A percentile compares a stretch with the other conserved stretches of the same genome.
Evolutionary conservation across 1,284 basidiomycete species (phyloP).

Genomic region (Athelia psychrophila): DNA sequence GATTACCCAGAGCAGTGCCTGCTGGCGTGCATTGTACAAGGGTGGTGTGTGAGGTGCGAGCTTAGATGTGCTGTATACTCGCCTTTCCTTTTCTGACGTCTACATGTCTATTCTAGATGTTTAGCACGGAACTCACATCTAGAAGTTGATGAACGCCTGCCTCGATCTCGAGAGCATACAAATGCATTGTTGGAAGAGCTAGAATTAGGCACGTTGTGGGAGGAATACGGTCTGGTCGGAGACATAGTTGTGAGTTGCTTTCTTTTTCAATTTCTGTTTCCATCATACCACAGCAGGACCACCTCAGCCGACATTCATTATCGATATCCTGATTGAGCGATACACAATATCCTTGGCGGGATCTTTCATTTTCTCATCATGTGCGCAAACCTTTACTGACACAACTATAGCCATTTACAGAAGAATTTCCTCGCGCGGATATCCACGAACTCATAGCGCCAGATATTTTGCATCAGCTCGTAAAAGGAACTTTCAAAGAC

Average conservation of each 20-base stretch:
- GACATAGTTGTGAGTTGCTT: constrained; percentile 27
- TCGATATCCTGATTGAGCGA: no score
- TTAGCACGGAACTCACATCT: constrained; percentile 16
- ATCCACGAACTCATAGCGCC: constrained; percentile 11
- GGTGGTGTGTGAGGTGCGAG: constrained; percentile 30
- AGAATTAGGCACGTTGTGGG: constrained; percentile 18
- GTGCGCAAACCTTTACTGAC: no score
- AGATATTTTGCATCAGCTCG: constrained; percentile 16
- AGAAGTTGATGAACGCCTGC: constrained; percentile 6
- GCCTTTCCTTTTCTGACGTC: no score
- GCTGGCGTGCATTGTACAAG: constrained; percentile 24
- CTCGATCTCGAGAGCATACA: constrained; percentile 22
- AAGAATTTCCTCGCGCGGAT: constrained; percentile 7
- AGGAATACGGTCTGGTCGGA: constrained; percentile 24
- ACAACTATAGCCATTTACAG: constrained; percentile 15
- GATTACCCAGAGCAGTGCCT: constrained; percentile 34
- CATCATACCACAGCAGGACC: no score
- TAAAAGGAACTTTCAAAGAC: constrained; percentile 17
- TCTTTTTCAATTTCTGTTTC: no score
- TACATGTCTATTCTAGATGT: no score
- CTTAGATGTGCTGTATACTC: no score
- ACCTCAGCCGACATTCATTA: no score
- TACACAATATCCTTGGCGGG: no score
- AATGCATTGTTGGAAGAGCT: constrained; percentile 15
- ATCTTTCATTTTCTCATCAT: no score